These are phyloP conservation scores for Discostella stelligeroides DNA, from an alignment of 108 stramenopile species.

Conservation along the genomic window DNA sequence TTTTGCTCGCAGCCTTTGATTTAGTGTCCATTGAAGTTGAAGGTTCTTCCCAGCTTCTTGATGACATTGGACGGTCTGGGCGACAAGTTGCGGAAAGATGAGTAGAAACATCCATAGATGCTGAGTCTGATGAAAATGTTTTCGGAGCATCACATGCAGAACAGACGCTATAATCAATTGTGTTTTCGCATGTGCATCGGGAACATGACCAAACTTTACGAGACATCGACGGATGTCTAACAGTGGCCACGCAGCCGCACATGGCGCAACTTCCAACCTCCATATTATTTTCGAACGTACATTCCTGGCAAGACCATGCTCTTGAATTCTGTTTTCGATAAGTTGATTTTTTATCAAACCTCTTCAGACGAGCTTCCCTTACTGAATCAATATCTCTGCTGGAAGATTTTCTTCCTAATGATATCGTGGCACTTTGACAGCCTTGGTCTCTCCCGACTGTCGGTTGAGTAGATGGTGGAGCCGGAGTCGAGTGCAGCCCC, in stretches of 20 bases:
- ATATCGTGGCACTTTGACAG: background rate
- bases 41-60: background rate
- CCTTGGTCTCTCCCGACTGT: background rate
- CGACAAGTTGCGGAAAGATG: constrained; percentile 1
- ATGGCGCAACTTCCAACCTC: constrained; percentile 10
- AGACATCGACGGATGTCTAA: background rate
- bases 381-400: constrained; percentile 17
- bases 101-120: background rate
- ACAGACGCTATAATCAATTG: background rate
- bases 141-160: constrained; percentile 11
- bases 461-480: constrained; percentile 1
- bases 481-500: constrained; percentile 1
- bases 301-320: constrained; percentile 15
- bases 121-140: background rate
- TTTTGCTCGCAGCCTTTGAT: constrained; percentile 15
- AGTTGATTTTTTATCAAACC: constrained; percentile 15
- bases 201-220: background rate
- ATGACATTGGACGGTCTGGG: constrained; percentile 4
- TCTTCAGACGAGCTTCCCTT: constrained; percentile 28
- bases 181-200: constrained; percentile 10
- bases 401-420: constrained; percentile 7
- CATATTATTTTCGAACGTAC: constrained; percentile 11
- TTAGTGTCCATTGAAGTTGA: background rate
- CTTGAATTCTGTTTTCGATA: background rate
- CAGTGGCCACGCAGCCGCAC: constrained; percentile 6